Evolutionary conservation across 2,329 filamentous ascomycete genomes (phyloP), one percentile per base, ranked within the genome.

Genomic region (Penicillium vulpinum): DNA sequence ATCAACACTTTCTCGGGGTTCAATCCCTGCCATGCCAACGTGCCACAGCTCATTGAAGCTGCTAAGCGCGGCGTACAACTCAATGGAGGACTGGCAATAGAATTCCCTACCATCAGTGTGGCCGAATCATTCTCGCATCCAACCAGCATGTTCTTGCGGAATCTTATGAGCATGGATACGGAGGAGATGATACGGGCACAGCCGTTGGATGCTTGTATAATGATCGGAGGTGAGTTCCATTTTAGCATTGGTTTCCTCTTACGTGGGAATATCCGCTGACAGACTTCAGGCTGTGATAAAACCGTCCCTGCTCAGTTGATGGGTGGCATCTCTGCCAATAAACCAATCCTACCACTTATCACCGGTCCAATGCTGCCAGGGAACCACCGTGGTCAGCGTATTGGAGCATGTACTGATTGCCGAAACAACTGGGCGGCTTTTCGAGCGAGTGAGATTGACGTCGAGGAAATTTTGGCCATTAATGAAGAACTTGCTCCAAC

Each of bases 81-180:
- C 0, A 80, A 78, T 45, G 88, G 88, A 3, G 88, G 87, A 0
- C 72, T 91, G 28, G 85, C 88, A 0, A 81, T 91, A 22, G 87
- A 90, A 36, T 91, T 91, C 62, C 88, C 88, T 0, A 91, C 88
- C 0, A 90, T 91, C 53, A 89, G 85, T 60, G 68, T 91, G 0
- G 85, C 88, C 62, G 88, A 91, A 77, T 82, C 79, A 3, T 91
- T 91, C 67, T 80, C 88, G 0, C 78, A 81, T 43, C 88, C 88
- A 2, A 90, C 88, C 5, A 90, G 87, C 74, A 90, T 91, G 88
- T 90, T 85, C 54, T 67, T 91, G 46, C 74, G 88, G 31, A 91
- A 91, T 62, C 67, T 91, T 55, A 91, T 91, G 88, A 87, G 85
- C 62, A 89, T 91, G 86, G 88, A 91, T 67, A 91, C 88, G 0